Evolutionary conservation across 441 rosid genomes (phyloP).

Genomic region (Metrosideros polymorpha): DNA sequence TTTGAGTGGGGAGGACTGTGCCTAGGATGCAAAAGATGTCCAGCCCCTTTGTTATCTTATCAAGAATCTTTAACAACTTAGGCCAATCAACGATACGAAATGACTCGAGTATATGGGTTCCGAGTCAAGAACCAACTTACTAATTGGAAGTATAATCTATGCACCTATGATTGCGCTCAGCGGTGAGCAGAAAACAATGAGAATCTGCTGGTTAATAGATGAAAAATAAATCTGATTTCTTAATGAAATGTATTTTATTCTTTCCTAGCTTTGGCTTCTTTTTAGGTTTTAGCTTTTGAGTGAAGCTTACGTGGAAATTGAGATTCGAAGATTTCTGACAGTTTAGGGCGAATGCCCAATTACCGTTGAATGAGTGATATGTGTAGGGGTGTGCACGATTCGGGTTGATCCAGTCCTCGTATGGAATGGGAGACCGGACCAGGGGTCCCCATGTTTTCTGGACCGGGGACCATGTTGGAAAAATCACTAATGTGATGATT

Average conservation of each 20-base stretch:
- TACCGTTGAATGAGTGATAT: too few relatives aligned
- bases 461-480: too few relatives aligned
- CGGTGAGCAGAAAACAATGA: background rate
- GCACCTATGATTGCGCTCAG: background rate
- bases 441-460: too few relatives aligned
- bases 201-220: background rate
- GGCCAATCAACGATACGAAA: background rate
- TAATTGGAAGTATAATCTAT: background rate
- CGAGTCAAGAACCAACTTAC: background rate
- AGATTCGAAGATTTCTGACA: background rate
- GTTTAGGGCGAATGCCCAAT: background rate
- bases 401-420: too few relatives aligned
- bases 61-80: background rate
- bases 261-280: background rate
- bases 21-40: background rate
- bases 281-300: background rate
- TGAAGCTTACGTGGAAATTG: background rate
- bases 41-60: background rate
- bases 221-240: background rate
- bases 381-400: too few relatives aligned
- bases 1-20: background rate
- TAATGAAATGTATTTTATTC: background rate
- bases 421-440: too few relatives aligned
- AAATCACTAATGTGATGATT: too few relatives aligned
- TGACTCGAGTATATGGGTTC: background rate